phyloP scores from a whole-genome alignment of 495 filamentous ascomycete species.

The Beverwykella pulmonaria region DNA sequence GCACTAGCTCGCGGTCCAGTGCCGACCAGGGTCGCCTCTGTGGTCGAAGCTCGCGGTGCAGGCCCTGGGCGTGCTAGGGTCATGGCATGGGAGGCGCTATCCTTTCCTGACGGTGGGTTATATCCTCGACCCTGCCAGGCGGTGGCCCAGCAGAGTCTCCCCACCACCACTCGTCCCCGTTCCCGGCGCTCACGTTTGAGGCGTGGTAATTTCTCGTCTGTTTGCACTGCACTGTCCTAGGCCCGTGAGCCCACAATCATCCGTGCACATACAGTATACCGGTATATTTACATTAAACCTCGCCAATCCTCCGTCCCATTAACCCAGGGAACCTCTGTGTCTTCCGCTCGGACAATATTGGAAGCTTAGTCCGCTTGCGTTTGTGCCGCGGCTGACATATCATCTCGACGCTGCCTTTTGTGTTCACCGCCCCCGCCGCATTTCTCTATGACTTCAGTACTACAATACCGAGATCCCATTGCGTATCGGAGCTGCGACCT shows the following conservation, averaged over 20 bases:
- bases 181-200: neutral
- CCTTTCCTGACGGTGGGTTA: conserved; percentile 29
- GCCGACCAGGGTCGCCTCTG: conserved; percentile 13
- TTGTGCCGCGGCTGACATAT: conserved; percentile 23
- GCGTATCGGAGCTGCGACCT: conserved; percentile 23
- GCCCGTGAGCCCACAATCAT: conserved; percentile 14
- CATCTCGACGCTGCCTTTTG: conserved; percentile 16
- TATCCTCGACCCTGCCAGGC: conserved; percentile 31
- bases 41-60: conserved; percentile 1
- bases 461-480: conserved; percentile 32
- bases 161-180: neutral
- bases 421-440: conserved; percentile 30
- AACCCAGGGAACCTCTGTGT: conserved; percentile 5
- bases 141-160: neutral
- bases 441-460: conserved; percentile 40
- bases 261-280: conserved; percentile 20
- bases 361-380: conserved; percentile 7
- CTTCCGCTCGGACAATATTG: conserved; percentile 7
- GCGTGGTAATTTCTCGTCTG: conserved; percentile 17
- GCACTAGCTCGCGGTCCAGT: conserved; percentile 13
- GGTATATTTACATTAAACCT: conserved; percentile 19
- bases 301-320: conserved; percentile 2
- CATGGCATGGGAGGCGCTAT: conserved; percentile 23
- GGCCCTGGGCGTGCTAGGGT: conserved; percentile 4
- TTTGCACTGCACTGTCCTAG: conserved; percentile 1